A percentile compares a stretch with the other conserved stretches of the same genome.
phyloP scores from a whole-genome alignment of 805 yeast genomes.

The Saccharomycopsis capsularis region DNA sequence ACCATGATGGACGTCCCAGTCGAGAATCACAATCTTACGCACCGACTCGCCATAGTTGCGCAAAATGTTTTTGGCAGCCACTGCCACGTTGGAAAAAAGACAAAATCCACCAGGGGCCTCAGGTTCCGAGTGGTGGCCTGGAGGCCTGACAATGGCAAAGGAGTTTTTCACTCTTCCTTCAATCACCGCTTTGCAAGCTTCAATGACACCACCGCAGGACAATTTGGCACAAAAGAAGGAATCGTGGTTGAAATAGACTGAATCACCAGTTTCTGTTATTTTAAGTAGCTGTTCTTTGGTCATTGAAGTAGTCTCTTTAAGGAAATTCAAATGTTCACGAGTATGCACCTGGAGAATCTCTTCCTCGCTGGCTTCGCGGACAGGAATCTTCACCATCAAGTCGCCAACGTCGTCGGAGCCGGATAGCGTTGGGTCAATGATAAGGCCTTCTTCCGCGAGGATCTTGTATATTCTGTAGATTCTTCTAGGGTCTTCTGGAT shows the following conservation, averaged over 20 bases:
- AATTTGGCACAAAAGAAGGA: conserved; percentile 79
- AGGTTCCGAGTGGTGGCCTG: conserved; percentile 99
- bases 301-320: conserved; percentile 73
- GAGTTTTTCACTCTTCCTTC: conserved; percentile 90
- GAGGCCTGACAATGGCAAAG: conserved; percentile 93
- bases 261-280: conserved; percentile 87
- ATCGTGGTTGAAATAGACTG: conserved; percentile 91
- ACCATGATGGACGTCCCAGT: conserved; percentile 99
- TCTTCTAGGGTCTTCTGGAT: conserved; percentile 97
- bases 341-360: conserved; percentile 87
- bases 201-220: conserved; percentile 95
- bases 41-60: conserved; percentile 84
- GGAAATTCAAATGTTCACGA: conserved; percentile 65
- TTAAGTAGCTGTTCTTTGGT: conserved; percentile 65
- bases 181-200: conserved; percentile 91
- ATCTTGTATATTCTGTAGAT: conserved; percentile 90
- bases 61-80: conserved; percentile 83
- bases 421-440: conserved; percentile 67
- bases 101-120: conserved; percentile 97
- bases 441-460: conserved; percentile 88
- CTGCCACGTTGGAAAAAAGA: conserved; percentile 92
- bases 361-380: conserved; percentile 79
- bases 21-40: conserved; percentile 72
- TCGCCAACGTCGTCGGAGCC: conserved; percentile 74
- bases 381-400: conserved; percentile 81